phyloP scores from a whole-genome alignment of 768 basidiomycete species.

The Tephrocybe sp. region DNA sequence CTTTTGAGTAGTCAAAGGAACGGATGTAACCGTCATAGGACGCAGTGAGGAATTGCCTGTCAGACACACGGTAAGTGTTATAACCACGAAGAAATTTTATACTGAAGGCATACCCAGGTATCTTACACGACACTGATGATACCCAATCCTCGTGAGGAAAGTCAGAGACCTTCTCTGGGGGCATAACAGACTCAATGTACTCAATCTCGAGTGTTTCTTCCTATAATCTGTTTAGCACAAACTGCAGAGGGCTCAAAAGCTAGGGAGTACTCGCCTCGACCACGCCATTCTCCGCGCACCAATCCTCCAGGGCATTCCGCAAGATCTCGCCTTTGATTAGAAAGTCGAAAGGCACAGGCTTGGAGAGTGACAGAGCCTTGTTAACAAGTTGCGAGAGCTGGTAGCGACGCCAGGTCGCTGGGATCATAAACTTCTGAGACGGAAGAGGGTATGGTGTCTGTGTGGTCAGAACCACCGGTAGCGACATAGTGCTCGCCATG shows the following conservation, averaged over 20 bases:
- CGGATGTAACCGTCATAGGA: slow-evolving; percentile 83
- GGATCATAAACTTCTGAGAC: slow-evolving; percentile 90
- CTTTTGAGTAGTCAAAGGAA: slow-evolving; percentile 70
- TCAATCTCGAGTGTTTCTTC: slow-evolving; percentile 92
- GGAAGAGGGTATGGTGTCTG: slow-evolving; percentile 74
- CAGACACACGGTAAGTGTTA: slow-evolving; percentile 8
- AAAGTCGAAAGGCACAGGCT: slow-evolving; percentile 91
- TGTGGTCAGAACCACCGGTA: slow-evolving; percentile 73
- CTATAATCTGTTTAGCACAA: slow-evolving; percentile 29
- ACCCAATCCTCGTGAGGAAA: slow-evolving; percentile 95
- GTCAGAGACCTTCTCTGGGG: slow-evolving; percentile 78
- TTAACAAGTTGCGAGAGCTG: slow-evolving; percentile 97
- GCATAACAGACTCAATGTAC: slow-evolving; percentile 87
- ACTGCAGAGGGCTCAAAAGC: neutral
- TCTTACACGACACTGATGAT: slow-evolving; percentile 67
- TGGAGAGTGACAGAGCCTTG: slow-evolving; percentile 76
- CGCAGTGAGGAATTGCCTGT: slow-evolving; percentile 70
- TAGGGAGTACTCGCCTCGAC: slow-evolving; percentile 55
- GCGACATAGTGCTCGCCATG: slow-evolving; percentile 28
- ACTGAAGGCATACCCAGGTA: slow-evolving; percentile 44
- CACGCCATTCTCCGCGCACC: slow-evolving; percentile 68
- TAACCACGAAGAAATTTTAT: neutral
- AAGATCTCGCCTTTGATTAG: slow-evolving; percentile 82
- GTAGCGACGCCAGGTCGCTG: slow-evolving; percentile 87
- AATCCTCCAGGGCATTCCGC: slow-evolving; percentile 67